Conservation (phyloP, 1,139 yeast genomes). For the Debaryomyces udenii region DNA sequence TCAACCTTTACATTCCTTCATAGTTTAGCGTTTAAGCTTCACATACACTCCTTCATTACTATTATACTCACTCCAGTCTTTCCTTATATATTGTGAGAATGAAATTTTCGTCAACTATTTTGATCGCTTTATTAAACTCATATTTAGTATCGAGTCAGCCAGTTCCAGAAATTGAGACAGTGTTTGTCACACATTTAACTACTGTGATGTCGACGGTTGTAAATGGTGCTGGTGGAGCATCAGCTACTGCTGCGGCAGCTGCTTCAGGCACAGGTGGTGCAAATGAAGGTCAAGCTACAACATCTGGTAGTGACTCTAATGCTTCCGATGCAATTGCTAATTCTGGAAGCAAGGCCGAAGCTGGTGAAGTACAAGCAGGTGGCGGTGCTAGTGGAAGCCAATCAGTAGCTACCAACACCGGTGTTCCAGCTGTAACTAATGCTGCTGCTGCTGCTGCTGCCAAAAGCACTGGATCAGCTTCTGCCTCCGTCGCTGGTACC, state of each 20-base stretch:
- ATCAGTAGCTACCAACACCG: conserved; percentile 24
- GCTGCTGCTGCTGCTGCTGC: conserved; percentile 9
- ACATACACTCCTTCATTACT: not conserved
- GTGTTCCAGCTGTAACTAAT: conserved; percentile 25
- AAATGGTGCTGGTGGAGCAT: conserved; percentile 13
- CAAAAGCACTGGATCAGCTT: conserved; percentile 9
- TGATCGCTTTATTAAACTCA: conserved; percentile 14
- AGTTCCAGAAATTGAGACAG: conserved; percentile 24
- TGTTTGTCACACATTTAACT: conserved; percentile 20
- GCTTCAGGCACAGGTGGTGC: conserved; percentile 18
- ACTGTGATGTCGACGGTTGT: conserved; percentile 21
- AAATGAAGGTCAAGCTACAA: conserved; percentile 10
- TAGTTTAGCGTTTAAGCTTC: not conserved
- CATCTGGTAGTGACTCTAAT: conserved; percentile 20
- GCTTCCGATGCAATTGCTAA: conserved; percentile 14
- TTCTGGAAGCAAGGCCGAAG: conserved; percentile 2
- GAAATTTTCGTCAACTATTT: conserved; percentile 21
- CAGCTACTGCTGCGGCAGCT: conserved; percentile 20
- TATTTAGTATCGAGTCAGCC: conserved; percentile 24
- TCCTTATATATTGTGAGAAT: conserved; percentile 14
- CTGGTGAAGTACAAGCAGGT: conserved; percentile 6
- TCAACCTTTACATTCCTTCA: too few relatives aligned
- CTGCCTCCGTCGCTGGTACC: conserved; percentile 16
- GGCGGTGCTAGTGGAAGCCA: conserved; percentile 7
- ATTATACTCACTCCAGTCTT: conserved; percentile 9